These are phyloP conservation scores for Takashimella koratensis DNA, from an alignment of 1,284 basidiomycete species.

Conservation along the genomic window DNA sequence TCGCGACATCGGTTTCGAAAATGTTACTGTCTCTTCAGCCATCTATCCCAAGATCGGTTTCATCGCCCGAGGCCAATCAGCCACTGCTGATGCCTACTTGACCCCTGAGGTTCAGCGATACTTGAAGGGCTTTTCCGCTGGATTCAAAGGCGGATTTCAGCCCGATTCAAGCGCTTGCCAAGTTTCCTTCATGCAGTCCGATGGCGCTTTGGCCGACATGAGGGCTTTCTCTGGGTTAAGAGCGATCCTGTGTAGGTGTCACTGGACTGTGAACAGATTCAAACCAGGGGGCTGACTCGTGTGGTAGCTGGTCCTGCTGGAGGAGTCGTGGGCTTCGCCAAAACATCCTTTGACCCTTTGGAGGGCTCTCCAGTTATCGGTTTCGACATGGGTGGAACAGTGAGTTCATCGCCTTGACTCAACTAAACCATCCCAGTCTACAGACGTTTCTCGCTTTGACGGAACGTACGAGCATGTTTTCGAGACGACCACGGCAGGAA, in stretches of 20 bases:
- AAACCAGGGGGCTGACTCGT: too few species aligned
- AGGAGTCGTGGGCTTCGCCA: slow-evolving; percentile 38
- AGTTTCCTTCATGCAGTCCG: slow-evolving; percentile 73
- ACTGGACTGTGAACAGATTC: too few species aligned
- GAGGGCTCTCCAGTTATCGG: slow-evolving; percentile 34
- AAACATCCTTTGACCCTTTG: slow-evolving; percentile 28
- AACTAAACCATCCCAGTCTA: too few species aligned
- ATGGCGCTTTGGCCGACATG: slow-evolving; percentile 80
- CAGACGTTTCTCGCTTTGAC: slow-evolving; percentile 83
- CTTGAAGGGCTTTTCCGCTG: slow-evolving; percentile 40
- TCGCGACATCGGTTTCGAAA: slow-evolving; percentile 8
- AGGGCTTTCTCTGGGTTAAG: slow-evolving; percentile 79
- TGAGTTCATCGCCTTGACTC: too few species aligned
- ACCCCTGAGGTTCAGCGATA: slow-evolving; percentile 46
- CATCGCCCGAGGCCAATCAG: slow-evolving; percentile 48
- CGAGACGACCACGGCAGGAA: slow-evolving; percentile 86
- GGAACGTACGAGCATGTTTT: slow-evolving; percentile 83
- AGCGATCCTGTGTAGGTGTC: slow-evolving; percentile 73
- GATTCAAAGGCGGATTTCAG: slow-evolving; percentile 10
- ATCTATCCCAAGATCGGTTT: slow-evolving; percentile 26
- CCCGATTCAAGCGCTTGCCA: slow-evolving; percentile 27
- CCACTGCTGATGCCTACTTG: slow-evolving; percentile 52
- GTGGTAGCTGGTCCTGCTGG: slow-evolving; percentile 40
- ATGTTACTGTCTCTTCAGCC: slow-evolving; percentile 7
- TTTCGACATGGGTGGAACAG: slow-evolving; percentile 82